Base-by-base conservation (phyloP, 1,139 yeast genomes). In the Yamadazyma diospyri region DNA sequence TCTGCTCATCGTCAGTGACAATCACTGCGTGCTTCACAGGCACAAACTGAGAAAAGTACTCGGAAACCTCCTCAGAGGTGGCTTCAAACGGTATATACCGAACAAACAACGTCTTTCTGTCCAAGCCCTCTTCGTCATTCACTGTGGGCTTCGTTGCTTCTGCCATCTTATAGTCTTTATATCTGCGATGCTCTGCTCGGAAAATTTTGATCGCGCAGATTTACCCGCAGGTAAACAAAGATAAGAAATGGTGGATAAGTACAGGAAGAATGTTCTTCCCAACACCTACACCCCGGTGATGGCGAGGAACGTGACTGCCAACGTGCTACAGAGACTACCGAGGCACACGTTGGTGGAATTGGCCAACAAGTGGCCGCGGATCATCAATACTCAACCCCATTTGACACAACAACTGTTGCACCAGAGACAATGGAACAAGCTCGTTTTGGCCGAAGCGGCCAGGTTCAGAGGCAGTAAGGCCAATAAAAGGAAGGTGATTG, bases 21-120 rank as follows among this genome's bases (percentile, higher is more conserved):
- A 92, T 76, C 32, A 88, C 94, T 4, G 97, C 95, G 59, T 92
- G 98, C 59, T 83, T 88, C 10, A 92, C 94, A 4, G 98, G 98
- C 1, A 87, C 94, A 58, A 88, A 82, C 43, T 87, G 87, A 1
- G 97, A 83, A 53, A 92, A 92, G 60, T 72, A 87, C 46, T 82
- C 85, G 1, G 92, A 73, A 32, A 88, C 69, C 48, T 87, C 81
- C 38, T 87, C 95, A 16, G 81, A 76, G 1, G 94, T 82, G 5
- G 89, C 94, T 33, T 77, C 82, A 40, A 70, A 66, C 1, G 97
- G 97, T 33, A 92, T 68, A 4, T 88, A 72, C 41, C 97, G 74
- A 20, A 92, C 94, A 55, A 89, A 92, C 25, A 92, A 67, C 3
- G 92, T 82, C 52, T 75, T 78, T 51, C 76, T 65, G 43, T 76